phyloP scores from a whole-genome alignment of 2,329 filamentous ascomycete genomes.

The Penicillium sp. region DNA sequence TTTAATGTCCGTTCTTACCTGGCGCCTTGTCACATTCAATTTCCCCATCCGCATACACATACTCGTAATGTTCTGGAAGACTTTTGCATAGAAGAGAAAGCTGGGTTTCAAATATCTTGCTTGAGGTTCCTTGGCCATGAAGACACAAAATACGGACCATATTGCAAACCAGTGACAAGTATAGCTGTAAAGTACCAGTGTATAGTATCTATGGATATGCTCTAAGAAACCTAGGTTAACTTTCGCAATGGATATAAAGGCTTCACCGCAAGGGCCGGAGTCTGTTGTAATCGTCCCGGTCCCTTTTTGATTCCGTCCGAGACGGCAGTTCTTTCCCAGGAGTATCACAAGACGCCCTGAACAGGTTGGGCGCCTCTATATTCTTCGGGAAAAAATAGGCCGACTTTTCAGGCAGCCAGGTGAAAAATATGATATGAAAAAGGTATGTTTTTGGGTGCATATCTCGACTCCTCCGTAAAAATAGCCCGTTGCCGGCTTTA shows the following conservation, averaged over 20 bases:
- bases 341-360: not conserved
- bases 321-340: not conserved
- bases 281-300: not conserved
- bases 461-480: not conserved
- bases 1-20: conserved; percentile 10
- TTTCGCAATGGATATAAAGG: not conserved
- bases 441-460: not conserved
- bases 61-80: not conserved
- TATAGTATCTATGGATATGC: not conserved
- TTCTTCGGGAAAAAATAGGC: not conserved
- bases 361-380: not conserved
- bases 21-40: not conserved
- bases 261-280: not conserved
- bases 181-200: not conserved
- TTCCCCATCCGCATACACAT: conserved; percentile 1
- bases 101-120: conserved; percentile 9
- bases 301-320: not conserved
- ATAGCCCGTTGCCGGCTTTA: not conserved
- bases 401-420: not conserved
- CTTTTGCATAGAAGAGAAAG: not conserved
- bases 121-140: conserved; percentile 17
- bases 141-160: conserved; percentile 16
- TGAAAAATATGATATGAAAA: not conserved
- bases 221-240: not conserved
- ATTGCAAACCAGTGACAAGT: not conserved